Evolutionary conservation across 208 protist genomes (phyloP), one percentile per base, ranked within the genome.

Genomic region (Trypanosoma congolense): DNA sequence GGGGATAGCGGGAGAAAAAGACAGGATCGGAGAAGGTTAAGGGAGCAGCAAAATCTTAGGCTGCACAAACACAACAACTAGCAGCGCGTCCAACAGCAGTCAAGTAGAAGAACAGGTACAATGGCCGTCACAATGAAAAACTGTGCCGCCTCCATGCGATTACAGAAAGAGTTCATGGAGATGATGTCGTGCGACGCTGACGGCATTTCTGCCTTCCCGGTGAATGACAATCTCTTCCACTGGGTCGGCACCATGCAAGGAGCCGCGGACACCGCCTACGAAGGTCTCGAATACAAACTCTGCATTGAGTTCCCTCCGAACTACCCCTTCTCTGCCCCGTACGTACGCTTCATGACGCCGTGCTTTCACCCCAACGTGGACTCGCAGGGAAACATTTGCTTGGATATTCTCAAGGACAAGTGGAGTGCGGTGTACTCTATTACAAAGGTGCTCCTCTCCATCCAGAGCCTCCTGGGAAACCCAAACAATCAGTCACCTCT

Each of bases 341-440:
- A 52, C 16, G 96, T 99, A 6, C 87, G 75, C 0, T 99, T 98
- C 59, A 41, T 80, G 2, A 97, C 96, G 10, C 84, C 90, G 16
- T 97, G 93, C 72, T 98, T 97, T 74, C 96, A 98, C 70, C 96
- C 96, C 4, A 98, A 98, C 65, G 95, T 98, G 3, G 91, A 96
- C 54, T 56, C 63, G 31, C 82, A 86, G 52, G 96, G 96, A 21
- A 83, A 80, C 51, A 98, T 98, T 53, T 98, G 96, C 70, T 73
- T 98, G n/a, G 96, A 98, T 72, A 98, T 98, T 49, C 77, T 99
- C 18, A 98, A 98, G 77, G 96, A 98, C 40, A 96, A 97, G 46
- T 98, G 97, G 96, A 96, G 89, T 10, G 91, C 97, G 6, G 85
- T 96, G 12, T 98, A 98, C 76, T 96, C 96, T 36, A 92, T 96